Conservation (phyloP, 2,329 filamentous ascomycete species). For the Epichloe hybrida region DNA sequence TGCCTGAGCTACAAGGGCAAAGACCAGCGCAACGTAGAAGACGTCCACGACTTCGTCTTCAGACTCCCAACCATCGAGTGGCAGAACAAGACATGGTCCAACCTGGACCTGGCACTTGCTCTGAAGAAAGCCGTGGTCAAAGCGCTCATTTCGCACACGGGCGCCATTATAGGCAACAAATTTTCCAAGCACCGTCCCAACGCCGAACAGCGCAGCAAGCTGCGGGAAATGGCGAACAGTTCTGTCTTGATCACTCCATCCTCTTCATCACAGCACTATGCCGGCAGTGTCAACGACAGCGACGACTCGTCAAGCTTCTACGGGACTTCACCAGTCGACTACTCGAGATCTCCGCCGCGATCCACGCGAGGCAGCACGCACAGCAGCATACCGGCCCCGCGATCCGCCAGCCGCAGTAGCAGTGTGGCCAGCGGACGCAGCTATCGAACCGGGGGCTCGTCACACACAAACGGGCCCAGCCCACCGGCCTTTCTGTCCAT, state of each 20-base stretch:
- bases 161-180: slow-evolving; percentile 95
- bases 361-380: slow-evolving; percentile 36
- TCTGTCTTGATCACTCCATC: slow-evolving; percentile 45
- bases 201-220: slow-evolving; percentile 61
- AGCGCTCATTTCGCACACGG: slow-evolving; percentile 86
- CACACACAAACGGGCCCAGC: slow-evolving; percentile 11
- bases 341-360: slow-evolving; percentile 43
- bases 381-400: slow-evolving; percentile 31
- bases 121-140: slow-evolving; percentile 92
- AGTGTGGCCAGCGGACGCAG: slow-evolving; percentile 36
- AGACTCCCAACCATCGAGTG: slow-evolving; percentile 88
- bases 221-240: slow-evolving; percentile 73
- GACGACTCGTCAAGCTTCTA: slow-evolving; percentile 45
- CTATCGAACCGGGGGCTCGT: slow-evolving; percentile 20
- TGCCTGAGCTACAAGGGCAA: slow-evolving; percentile 96
- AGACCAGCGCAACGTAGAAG: slow-evolving; percentile 87
- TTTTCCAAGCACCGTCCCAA: slow-evolving; percentile 78
- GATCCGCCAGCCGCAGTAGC: slow-evolving; percentile 37
- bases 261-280: slow-evolving; percentile 21
- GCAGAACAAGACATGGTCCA: slow-evolving; percentile 98
- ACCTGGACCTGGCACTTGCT: slow-evolving; percentile 81
- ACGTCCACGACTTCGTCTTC: slow-evolving; percentile 96
- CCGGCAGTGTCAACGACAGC: slow-evolving; percentile 34
- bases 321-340: slow-evolving; percentile 40
- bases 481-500: slow-evolving; percentile 31